phyloP scores from a whole-genome alignment of 2,329 filamentous ascomycete species.

The Aspergillus melleus region DNA sequence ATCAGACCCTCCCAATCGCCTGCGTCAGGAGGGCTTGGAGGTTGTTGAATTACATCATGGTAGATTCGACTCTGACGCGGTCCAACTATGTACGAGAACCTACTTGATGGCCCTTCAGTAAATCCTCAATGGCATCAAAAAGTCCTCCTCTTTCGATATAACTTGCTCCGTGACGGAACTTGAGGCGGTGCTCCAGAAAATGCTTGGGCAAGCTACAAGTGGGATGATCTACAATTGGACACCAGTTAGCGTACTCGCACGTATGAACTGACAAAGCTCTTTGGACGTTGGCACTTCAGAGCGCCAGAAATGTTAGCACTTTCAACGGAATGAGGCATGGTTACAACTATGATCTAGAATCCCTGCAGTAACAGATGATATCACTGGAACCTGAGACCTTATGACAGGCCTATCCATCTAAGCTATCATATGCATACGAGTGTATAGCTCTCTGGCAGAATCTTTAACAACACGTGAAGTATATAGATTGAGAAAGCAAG shows the following conservation, averaged over 20 bases:
- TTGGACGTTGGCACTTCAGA: too few species aligned
- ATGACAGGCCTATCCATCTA: too few species aligned
- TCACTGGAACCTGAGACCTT: too few species aligned
- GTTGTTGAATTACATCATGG: background rate
- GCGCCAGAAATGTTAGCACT: too few species aligned
- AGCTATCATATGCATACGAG: too few species aligned
- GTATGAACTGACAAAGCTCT: too few species aligned
- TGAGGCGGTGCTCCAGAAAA: background rate
- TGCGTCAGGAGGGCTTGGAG: background rate
- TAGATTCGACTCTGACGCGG: background rate
- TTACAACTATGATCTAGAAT: too few species aligned
- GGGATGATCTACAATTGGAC: constrained; percentile 13
- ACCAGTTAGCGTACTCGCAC: constrained; percentile 1
- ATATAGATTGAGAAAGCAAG: too few species aligned
- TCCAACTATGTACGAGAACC: background rate
- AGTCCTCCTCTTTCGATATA: background rate
- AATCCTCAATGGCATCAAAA: background rate
- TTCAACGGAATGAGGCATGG: too few species aligned
- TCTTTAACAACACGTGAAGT: too few species aligned
- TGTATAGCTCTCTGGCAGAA: too few species aligned
- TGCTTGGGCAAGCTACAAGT: background rate
- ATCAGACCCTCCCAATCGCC: background rate
- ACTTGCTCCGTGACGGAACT: background rate
- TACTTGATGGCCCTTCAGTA: background rate
- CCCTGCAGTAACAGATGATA: too few species aligned